Percentiles rank a stretch among this genome's conserved stretches.
These are phyloP conservation scores for Heliamphora pulchella DNA, from an alignment of 179 eudicot species.

Conservation along the genomic window DNA sequence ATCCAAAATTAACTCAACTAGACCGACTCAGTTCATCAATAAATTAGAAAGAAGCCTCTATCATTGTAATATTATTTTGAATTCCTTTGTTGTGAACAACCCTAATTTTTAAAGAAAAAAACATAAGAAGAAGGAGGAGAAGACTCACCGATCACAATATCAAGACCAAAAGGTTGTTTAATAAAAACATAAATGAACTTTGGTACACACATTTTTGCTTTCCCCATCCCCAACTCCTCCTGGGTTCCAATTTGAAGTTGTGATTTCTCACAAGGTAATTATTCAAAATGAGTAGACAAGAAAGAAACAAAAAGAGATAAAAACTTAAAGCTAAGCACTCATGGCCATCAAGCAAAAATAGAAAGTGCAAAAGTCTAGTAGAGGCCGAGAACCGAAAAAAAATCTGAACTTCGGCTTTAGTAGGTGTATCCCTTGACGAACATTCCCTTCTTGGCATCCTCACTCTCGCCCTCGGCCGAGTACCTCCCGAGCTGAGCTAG, in stretches of 20 bases:
- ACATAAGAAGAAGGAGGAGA: too few species aligned
- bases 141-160: too few species aligned
- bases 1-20: too few species aligned
- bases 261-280: background rate
- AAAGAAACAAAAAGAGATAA: background rate
- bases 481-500: constrained; percentile 49
- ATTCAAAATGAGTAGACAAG: constrained; percentile 5
- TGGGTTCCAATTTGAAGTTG: background rate
- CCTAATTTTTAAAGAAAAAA: too few species aligned
- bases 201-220: background rate
- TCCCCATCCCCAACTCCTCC: background rate
- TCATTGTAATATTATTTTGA: too few species aligned
- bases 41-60: too few species aligned
- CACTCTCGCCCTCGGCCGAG: constrained; percentile 44
- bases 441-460: constrained; percentile 56
- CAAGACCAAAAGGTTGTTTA: background rate
- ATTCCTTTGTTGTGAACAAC: too few species aligned
- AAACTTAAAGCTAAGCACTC: constrained; percentile 4
- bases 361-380: background rate
- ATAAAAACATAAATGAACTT: background rate
- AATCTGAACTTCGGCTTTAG: constrained; percentile 14
- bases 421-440: constrained; percentile 55
- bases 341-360: constrained; percentile 5
- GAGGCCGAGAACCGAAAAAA: background rate
- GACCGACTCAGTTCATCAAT: too few species aligned